Evolutionary conservation across 2,329 filamentous ascomycete species (phyloP).

Genomic region (Neonectria magnoliae): DNA sequence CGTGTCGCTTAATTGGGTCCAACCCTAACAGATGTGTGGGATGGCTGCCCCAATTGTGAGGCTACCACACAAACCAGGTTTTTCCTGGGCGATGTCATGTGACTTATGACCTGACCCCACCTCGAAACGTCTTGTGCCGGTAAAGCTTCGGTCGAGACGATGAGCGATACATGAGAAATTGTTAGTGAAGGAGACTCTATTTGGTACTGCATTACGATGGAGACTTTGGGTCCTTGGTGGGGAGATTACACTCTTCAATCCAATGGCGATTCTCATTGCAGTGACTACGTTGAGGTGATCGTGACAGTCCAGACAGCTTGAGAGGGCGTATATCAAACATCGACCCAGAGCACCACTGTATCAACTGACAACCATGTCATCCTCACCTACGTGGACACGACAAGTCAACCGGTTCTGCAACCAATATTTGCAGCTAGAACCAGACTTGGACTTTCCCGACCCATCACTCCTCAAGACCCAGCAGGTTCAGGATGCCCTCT

Average conservation of each 20-base stretch:
- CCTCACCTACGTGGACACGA: constrained; percentile 23
- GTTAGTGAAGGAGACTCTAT: constrained; percentile 5
- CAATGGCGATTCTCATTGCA: constrained; percentile 23
- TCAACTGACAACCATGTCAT: constrained; percentile 19
- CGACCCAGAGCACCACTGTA: background rate
- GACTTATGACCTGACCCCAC: constrained; percentile 4
- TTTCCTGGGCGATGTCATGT: constrained; percentile 31
- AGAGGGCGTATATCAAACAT: constrained; percentile 1
- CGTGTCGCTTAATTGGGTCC: constrained; percentile 57
- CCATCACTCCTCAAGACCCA: constrained; percentile 66
- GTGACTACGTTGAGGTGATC: constrained; percentile 26
- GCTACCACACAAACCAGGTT: constrained; percentile 26
- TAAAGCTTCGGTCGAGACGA: constrained; percentile 22
- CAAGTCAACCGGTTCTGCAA: constrained; percentile 66
- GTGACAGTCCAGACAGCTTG: constrained; percentile 13
- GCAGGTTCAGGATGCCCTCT: constrained; percentile 73
- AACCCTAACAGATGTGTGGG: constrained; percentile 53
- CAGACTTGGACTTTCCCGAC: constrained; percentile 71
- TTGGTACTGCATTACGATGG: constrained; percentile 23
- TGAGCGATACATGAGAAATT: constrained; percentile 21
- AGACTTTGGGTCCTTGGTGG: constrained; percentile 36
- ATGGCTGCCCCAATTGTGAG: constrained; percentile 33
- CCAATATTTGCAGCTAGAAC: constrained; percentile 83
- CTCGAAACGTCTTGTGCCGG: background rate
- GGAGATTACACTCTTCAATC: constrained; percentile 25